Conservation (phyloP, 2,329 filamentous ascomycete species). For the Monosporascus sp. region DNA sequence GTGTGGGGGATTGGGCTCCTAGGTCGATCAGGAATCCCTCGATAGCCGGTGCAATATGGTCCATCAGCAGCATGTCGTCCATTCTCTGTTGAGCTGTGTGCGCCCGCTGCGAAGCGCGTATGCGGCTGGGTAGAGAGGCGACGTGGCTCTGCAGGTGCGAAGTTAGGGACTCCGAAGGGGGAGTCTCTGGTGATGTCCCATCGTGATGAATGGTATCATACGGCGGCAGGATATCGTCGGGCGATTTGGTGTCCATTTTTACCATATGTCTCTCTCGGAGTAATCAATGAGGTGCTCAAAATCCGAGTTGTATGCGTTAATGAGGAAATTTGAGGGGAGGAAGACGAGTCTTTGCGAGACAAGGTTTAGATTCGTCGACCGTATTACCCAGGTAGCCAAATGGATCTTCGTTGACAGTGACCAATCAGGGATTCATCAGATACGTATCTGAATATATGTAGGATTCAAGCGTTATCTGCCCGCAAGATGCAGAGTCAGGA, state of each 20-base stretch:
- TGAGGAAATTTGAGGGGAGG: too few relatives aligned
- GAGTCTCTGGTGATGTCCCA: background rate
- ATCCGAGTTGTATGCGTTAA: too few relatives aligned
- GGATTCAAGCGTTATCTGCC: too few relatives aligned
- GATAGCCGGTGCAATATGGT: conserved; percentile 36
- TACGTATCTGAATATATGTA: too few relatives aligned
- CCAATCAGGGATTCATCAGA: too few relatives aligned
- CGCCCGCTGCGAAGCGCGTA: conserved; percentile 30
- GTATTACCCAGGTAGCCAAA: too few relatives aligned
- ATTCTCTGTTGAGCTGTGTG: conserved; percentile 30
- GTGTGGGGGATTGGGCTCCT: conserved; percentile 22
- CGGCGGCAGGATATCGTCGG: conserved; percentile 13
- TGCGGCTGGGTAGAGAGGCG: conserved; percentile 30
- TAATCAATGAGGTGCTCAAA: too few relatives aligned
- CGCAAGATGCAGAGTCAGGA: too few relatives aligned
- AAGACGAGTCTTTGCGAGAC: too few relatives aligned
- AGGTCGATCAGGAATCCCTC: conserved; percentile 37
- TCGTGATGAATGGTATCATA: conserved; percentile 15
- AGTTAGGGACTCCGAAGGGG: conserved; percentile 12
- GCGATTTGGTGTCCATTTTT: background rate
- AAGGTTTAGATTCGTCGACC: too few relatives aligned
- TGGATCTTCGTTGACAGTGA: too few relatives aligned
- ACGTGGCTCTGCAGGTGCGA: conserved; percentile 29
- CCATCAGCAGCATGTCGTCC: conserved; percentile 34
- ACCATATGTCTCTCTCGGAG: too few relatives aligned